These are phyloP conservation scores for Kwoniella shivajii DNA, from an alignment of 1,284 basidiomycete genomes.

Conservation along the genomic window DNA sequence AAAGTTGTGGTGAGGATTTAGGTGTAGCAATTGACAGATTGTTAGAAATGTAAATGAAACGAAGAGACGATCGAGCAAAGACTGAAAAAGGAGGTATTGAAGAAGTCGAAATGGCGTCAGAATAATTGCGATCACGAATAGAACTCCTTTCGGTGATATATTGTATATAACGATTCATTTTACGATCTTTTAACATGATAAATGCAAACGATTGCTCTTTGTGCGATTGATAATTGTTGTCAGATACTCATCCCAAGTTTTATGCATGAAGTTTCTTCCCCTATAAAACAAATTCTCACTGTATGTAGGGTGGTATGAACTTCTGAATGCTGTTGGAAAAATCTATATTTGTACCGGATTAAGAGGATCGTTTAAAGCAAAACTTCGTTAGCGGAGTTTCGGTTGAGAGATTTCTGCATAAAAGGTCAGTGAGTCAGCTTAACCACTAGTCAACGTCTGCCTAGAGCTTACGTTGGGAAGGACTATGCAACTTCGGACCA, in stretches of 20 bases:
- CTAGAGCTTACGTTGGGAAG: conserved; percentile 52
- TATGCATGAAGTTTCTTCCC: no score
- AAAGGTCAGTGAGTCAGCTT: conserved; percentile 6
- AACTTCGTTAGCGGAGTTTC: conserved; percentile 56
- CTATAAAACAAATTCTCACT: no score
- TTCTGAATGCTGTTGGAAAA: no score
- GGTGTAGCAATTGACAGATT: conserved; percentile 78
- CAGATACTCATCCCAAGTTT: no score
- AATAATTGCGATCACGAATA: no score
- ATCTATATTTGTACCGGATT: neutral
- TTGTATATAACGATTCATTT: no score
- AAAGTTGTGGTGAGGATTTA: conserved; percentile 83
- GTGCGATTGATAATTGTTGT: no score
- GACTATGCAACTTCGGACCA: conserved; percentile 56
- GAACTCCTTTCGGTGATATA: no score
- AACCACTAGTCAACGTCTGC: neutral
- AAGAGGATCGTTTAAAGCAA: conserved; percentile 42
- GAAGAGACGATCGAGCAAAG: no score
- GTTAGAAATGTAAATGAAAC: conserved; percentile 40
- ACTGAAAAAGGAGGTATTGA: neutral
- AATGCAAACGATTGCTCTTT: no score
- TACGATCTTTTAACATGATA: no score
- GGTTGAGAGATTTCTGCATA: conserved; percentile 53
- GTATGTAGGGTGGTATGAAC: neutral
- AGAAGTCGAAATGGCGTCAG: neutral